These are phyloP conservation scores for Phytophthora litchii DNA, from an alignment of 352 stramenopile genomes.

Conservation along the genomic window DNA sequence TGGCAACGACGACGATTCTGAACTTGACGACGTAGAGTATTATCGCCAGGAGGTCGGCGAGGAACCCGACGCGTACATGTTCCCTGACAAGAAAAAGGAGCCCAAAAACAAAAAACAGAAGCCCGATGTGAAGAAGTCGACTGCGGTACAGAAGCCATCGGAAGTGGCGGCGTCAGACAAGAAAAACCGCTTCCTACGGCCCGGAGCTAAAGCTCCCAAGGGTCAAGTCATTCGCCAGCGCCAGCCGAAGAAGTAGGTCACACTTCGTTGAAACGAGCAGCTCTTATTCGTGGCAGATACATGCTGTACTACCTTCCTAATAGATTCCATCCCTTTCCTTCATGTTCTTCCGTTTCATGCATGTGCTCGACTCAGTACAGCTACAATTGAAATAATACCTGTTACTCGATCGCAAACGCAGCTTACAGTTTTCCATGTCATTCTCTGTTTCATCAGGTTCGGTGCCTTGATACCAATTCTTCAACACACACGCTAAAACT, in stretches of 20 bases:
- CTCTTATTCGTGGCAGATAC: constrained; percentile 9
- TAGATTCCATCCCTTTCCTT: constrained; percentile 25
- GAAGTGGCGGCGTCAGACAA: constrained; percentile 75
- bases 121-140: constrained; percentile 17
- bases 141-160: constrained; percentile 49
- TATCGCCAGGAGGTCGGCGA: constrained; percentile 86
- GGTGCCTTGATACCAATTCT: constrained; percentile 43
- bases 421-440: constrained; percentile 25
- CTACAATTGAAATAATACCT: too few relatives aligned
- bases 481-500: constrained; percentile 41
- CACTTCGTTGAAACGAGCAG: constrained; percentile 17
- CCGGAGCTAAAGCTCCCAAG: constrained; percentile 47
- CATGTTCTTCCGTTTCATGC: constrained; percentile 1
- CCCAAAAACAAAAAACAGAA: constrained; percentile 56
- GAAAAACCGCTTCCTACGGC: constrained; percentile 55
- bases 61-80: constrained; percentile 84
- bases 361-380: too few relatives aligned
- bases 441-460: constrained; percentile 31
- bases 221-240: constrained; percentile 66
- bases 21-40: constrained; percentile 80
- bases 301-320: constrained; percentile 25
- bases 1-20: constrained; percentile 56
- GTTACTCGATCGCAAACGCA: neutral
- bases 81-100: constrained; percentile 51
- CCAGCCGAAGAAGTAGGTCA: constrained; percentile 44